Percentiles rank a stretch among this genome's conserved stretches.
These are phyloP conservation scores for Pleurozium schreberi DNA, from an alignment of 225 moss, liverwort and hornwort species.

Conservation along the genomic window DNA sequence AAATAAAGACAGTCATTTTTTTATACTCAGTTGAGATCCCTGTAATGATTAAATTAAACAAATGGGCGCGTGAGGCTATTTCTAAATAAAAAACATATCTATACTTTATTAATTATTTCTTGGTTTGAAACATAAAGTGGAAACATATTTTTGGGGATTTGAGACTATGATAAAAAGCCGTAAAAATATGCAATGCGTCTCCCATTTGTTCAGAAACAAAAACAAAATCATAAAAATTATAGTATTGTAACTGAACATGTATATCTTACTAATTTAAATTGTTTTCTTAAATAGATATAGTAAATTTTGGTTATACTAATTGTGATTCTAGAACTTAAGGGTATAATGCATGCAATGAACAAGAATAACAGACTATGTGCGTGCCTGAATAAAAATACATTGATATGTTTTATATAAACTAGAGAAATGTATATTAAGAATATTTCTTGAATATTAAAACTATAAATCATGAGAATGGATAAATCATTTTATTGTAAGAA, in stretches of 20 bases:
- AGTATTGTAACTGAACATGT: neutral
- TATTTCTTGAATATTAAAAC: neutral
- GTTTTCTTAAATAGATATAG: neutral
- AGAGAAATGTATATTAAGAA: too few species aligned
- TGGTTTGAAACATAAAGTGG: neutral
- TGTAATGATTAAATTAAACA: neutral
- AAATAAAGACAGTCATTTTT: neutral
- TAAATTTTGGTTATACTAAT: neutral
- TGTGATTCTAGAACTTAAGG: neutral
- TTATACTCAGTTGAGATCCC: neutral
- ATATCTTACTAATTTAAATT: neutral
- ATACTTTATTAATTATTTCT: neutral
- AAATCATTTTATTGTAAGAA: neutral
- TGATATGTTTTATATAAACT: neutral
- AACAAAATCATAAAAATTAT: neutral
- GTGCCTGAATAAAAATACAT: neutral
- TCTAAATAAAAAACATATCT: neutral
- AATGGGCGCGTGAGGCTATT: too few species aligned
- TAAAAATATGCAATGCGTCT: too few species aligned
- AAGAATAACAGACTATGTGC: neutral
- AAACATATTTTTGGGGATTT: neutral
- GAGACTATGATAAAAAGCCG: too few species aligned
- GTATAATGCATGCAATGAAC: neutral
- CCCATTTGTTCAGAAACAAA: too few species aligned
- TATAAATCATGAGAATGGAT: too few species aligned